Evolutionary conservation across 441 rosid genomes (phyloP), one percentile per base, ranked within the genome.

Genomic region (Hura crepitans): DNA sequence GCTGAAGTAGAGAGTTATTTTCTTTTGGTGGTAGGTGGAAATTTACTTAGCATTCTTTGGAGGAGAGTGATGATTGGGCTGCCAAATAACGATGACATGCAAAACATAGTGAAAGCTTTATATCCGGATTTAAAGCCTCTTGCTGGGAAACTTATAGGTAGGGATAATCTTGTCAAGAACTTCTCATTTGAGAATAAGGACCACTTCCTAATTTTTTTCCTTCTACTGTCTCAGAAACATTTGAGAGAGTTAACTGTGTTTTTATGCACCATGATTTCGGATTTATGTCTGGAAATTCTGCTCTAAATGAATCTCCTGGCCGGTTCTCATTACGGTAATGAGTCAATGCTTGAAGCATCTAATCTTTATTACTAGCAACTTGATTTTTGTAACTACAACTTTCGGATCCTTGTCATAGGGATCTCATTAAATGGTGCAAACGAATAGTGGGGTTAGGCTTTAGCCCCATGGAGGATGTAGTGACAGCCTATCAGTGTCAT

Each of bases 351-450:
- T 62, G 3, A 47, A 45, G 58, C 42, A 35, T 62, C 59, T 72
- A 47, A 68, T 55, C 53, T 49, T 18, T 62, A 43, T 68, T 53
- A 39, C 49, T 62, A 4, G 72, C 37, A 43, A 27, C 56, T 57
- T 50, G 51, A 72, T 72, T 70, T 35, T 60, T 47, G 46, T 72
- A 30, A 67, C 53, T 62, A 25, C 58, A 51, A 23, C 69, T 75
- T 75, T 73, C 74, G 64, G 69, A 69, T 78, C 46, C 58, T 82
- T 31, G 73, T 81, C 74, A 61, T 85, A 96, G 99, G 87, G 99
- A 96, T 85, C 89, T 96, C 69, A 89, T 96, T 59, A 93, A 96
- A 83, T 93, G 92, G 97, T 93, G 99, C 84, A 95, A 87, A 76
- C 83, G 99, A 74, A 86, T 96, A 79, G 83, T 79, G 50, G 81